phyloP scores from a whole-genome alignment of 495 filamentous ascomycete species.

The Penicillium taxi region DNA sequence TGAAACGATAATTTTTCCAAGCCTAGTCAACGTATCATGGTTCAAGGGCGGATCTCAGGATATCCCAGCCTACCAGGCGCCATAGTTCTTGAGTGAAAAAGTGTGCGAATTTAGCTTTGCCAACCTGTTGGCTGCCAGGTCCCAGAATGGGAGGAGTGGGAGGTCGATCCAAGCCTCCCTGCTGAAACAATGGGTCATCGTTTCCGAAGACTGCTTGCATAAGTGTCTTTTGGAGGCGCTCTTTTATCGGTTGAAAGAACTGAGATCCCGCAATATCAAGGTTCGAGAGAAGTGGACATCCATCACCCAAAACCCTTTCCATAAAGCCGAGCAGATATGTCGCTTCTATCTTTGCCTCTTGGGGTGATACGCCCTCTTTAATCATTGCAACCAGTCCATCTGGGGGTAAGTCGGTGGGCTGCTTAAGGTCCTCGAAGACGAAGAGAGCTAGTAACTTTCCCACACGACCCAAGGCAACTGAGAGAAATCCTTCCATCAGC shows the following conservation, averaged over 20 bases:
- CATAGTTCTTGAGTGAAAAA: constrained; percentile 45
- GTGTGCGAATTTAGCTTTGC: constrained; percentile 21
- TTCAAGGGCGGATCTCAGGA: constrained; percentile 11
- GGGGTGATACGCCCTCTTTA: constrained; percentile 13
- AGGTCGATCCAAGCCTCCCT: constrained; percentile 18
- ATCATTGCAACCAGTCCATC: constrained; percentile 21
- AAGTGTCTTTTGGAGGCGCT: constrained; percentile 33
- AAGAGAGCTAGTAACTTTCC: constrained; percentile 34
- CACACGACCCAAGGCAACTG: constrained; percentile 25
- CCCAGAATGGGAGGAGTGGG: constrained; percentile 15
- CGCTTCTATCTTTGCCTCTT: constrained; percentile 23
- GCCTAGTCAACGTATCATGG: background rate
- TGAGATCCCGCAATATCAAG: background rate
- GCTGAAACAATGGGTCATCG: constrained; percentile 22
- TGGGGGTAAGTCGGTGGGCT: constrained; percentile 16
- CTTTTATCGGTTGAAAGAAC: constrained; percentile 21
- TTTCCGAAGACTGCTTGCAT: constrained; percentile 33
- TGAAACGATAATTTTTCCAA: background rate
- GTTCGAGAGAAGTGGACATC: background rate
- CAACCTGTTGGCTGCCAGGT: background rate
- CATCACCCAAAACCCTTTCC: constrained; percentile 21
- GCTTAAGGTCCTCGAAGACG: constrained; percentile 25
- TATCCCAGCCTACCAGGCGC: constrained; percentile 44
- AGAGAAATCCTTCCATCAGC: constrained; percentile 35
- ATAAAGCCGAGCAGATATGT: constrained; percentile 33